Evolutionary conservation across 352 stramenopile genomes (phyloP), one percentile per base, ranked within the genome.

Genomic region (Pythium brassicae): DNA sequence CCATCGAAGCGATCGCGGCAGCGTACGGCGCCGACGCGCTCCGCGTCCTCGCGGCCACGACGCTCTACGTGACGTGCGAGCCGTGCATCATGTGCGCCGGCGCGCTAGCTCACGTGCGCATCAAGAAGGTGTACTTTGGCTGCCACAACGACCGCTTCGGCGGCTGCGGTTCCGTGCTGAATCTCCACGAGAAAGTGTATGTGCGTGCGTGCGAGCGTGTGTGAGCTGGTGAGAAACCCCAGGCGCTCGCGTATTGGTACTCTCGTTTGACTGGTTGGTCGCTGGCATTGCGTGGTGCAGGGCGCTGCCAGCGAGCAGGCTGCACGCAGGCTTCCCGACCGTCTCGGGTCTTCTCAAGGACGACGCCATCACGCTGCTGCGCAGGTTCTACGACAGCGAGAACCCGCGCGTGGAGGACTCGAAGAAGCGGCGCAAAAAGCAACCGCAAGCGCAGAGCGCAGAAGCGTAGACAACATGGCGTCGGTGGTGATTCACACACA

Each of bases 41-140:
- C 7, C 50, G 75, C 15, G 64, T 92, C 25, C 65, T 94, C 29
- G 66, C 71, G 2, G 58, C 87, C 27, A 85, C 75, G 46, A 81
- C 69, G 48, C 67, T 94, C 35, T 94, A 92, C 61, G 92, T 98
- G 42, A 98, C 92, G 10, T 96, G 88, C 37, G 92, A 98, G 70
- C 92, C 92, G 6, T 98, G 92, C 65, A 97, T 98, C 59, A 98
- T 98, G 92, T 98, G 92, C 47, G 91, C 92, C 3, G 76, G 73
- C 27, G 92, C 91, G n/a, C 68, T 98, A 19, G 73, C 77, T 15
- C 73, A 88, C 48, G 65, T 97, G 14, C 74, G 61, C 43, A 87
- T 98, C 45, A 58, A 74, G 42, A 62, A 58, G 8, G 89, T 95
- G 47, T 83, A 88, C 37, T 98, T 96, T 74, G 92, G 92, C 19